phyloP scores from a whole-genome alignment of 495 filamentous ascomycete species.

The Aspergillus kassunensis region DNA sequence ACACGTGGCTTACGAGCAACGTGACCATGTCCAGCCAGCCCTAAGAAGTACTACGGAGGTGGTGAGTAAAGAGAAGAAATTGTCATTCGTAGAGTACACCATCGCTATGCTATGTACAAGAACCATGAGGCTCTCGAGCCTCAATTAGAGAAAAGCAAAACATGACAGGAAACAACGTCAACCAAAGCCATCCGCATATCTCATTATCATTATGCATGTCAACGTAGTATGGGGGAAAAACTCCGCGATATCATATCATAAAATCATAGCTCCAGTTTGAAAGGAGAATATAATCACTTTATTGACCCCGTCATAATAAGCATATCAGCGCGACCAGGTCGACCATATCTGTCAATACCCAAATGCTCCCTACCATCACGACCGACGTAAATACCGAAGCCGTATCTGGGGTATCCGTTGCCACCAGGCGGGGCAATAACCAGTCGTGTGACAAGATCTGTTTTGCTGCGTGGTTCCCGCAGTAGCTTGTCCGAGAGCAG shows the following conservation, averaged over 20 bases:
- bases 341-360: conserved; percentile 58
- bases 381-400: conserved; percentile 59
- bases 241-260: not conserved
- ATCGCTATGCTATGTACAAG: too few species aligned
- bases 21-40: conserved; percentile 4
- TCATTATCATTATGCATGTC: conserved; percentile 18
- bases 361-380: conserved; percentile 61
- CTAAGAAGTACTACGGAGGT: too few species aligned
- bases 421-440: conserved; percentile 48
- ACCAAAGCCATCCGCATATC: too few species aligned
- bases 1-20: not conserved
- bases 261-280: not conserved
- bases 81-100: too few species aligned
- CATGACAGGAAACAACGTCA: conserved; percentile 8
- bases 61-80: too few species aligned
- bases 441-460: conserved; percentile 59
- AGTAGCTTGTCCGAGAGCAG: conserved; percentile 67
- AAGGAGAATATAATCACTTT: conserved; percentile 16
- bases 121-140: too few species aligned
- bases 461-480: conserved; percentile 52
- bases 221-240: not conserved
- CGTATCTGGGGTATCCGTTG: conserved; percentile 48
- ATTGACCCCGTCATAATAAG: conserved; percentile 38
- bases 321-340: conserved; percentile 46
- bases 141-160: not conserved